Conservation (phyloP, 345 rosid genomes). For the Streptanthus diversifolius region DNA sequence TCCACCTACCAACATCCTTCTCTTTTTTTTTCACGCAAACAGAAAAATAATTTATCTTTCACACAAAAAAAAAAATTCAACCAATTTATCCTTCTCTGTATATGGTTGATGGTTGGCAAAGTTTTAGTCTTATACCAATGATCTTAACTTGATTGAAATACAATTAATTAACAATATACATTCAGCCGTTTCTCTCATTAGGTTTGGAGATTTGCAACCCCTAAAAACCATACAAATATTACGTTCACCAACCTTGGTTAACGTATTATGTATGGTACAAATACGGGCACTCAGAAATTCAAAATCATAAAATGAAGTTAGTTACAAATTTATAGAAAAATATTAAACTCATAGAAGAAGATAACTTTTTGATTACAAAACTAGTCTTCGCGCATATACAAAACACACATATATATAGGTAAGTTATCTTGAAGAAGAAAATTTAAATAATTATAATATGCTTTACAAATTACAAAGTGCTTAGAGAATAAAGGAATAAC, state of each 20-base stretch:
- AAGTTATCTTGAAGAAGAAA: background rate
- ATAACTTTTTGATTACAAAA: too few relatives aligned
- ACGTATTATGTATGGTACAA: too few relatives aligned
- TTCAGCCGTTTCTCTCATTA: background rate
- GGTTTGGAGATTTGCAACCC: background rate
- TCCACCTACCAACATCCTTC: slow-evolving; percentile 10
- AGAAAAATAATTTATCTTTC: background rate
- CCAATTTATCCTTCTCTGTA: background rate
- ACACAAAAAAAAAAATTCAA: background rate
- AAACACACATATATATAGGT: background rate
- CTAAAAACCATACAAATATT: too few relatives aligned
- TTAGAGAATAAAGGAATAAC: background rate
- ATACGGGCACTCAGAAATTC: too few relatives aligned
- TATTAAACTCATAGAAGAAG: too few relatives aligned
- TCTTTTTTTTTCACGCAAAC: background rate
- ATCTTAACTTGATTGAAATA: background rate
- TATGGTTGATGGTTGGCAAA: background rate
- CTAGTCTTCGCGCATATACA: background rate
- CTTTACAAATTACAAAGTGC: background rate
- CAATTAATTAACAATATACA: background rate
- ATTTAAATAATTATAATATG: background rate
- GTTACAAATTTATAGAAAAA: too few relatives aligned
- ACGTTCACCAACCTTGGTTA: too few relatives aligned
- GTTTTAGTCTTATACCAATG: background rate
- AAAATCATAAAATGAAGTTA: too few relatives aligned